Percentiles rank a stretch among this genome's conserved stretches.
Evolutionary conservation across 2,329 filamentous ascomycete genomes (phyloP).

Genomic region (Botrytis fragariae): DNA sequence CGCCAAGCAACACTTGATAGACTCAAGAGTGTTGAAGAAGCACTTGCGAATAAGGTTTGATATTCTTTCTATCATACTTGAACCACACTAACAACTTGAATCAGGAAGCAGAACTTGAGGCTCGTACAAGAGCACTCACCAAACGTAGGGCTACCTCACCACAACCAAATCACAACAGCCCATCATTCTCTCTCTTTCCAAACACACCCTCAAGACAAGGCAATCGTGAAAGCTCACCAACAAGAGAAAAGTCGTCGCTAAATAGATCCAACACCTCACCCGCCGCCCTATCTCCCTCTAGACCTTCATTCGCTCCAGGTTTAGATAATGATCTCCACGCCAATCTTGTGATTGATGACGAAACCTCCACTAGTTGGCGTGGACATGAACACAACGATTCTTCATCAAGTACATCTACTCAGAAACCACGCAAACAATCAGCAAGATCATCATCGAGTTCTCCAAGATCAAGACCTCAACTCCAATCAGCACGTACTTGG

Average conservation of each 20-base stretch:
- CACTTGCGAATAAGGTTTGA: slow-evolving; percentile 41
- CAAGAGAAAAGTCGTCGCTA: slow-evolving; percentile 25
- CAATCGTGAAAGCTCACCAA: slow-evolving; percentile 22
- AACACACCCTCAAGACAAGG: slow-evolving; percentile 29
- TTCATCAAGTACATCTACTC: slow-evolving; percentile 9
- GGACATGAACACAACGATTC: slow-evolving; percentile 7
- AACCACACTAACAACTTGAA: slow-evolving; percentile 26
- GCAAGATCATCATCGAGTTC: slow-evolving; percentile 12
- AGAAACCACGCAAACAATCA: background rate
- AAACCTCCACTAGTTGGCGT: background rate
- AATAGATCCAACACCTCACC: slow-evolving; percentile 56
- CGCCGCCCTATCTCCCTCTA: slow-evolving; percentile 48
- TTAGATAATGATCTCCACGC: slow-evolving; percentile 29
- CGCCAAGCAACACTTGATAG: slow-evolving; percentile 59
- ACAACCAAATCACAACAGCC: slow-evolving; percentile 44
- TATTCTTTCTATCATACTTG: slow-evolving; percentile 18
- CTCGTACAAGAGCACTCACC: slow-evolving; percentile 29
- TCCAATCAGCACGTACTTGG: slow-evolving; percentile 22
- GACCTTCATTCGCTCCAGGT: slow-evolving; percentile 33
- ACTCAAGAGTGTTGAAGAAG: slow-evolving; percentile 53
- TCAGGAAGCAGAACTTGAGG: slow-evolving; percentile 41
- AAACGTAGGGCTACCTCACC: slow-evolving; percentile 51
- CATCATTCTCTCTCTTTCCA: slow-evolving; percentile 44
- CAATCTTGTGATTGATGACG: slow-evolving; percentile 20
- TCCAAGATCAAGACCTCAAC: slow-evolving; percentile 11